Evolutionary conservation across 2,329 filamentous ascomycete genomes (phyloP).

Genomic region (Dothiorella sarmentorum): DNA sequence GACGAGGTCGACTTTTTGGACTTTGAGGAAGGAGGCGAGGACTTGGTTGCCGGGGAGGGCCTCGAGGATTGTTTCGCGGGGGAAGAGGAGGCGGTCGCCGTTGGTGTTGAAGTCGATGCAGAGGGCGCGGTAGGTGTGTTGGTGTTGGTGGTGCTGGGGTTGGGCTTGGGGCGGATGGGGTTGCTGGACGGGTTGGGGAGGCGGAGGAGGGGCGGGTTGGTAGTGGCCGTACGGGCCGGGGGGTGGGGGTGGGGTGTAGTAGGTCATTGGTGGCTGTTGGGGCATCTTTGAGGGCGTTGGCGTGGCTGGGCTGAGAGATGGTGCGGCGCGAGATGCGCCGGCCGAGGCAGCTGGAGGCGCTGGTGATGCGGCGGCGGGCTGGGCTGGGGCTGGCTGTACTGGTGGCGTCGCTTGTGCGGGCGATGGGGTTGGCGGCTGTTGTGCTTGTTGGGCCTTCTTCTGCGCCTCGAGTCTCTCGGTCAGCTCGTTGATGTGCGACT

Average conservation of each 20-base stretch:
- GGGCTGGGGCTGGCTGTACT: not conserved
- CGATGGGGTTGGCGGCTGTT: not conserved
- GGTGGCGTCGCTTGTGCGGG: not conserved
- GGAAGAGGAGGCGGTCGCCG: constrained; percentile 75
- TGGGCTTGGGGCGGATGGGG: constrained; percentile 1
- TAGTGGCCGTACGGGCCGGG: constrained; percentile 8
- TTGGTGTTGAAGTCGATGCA: constrained; percentile 41
- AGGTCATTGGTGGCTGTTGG: constrained; percentile 17
- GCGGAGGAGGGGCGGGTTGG: constrained; percentile 12
- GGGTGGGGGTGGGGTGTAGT: constrained; percentile 10
- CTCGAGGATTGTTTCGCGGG: constrained; percentile 73
- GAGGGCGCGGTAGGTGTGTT: constrained; percentile 24
- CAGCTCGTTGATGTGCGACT: constrained; percentile 76
- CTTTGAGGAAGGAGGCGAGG: constrained; percentile 71
- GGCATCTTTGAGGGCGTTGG: constrained; percentile 7
- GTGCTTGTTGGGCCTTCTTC: constrained; percentile 26
- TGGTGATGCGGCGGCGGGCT: not conserved
- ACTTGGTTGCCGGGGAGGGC: constrained; percentile 60
- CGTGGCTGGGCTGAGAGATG: not conserved
- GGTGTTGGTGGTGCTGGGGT: no score
- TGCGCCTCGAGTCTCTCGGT: constrained; percentile 51
- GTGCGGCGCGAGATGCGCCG: not conserved
- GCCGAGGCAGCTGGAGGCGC: not conserved
- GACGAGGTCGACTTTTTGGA: constrained; percentile 17
- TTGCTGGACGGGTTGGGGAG: not conserved